phyloP scores from a whole-genome alignment of 177 flowering plant species.

The Vitis hybrid region DNA sequence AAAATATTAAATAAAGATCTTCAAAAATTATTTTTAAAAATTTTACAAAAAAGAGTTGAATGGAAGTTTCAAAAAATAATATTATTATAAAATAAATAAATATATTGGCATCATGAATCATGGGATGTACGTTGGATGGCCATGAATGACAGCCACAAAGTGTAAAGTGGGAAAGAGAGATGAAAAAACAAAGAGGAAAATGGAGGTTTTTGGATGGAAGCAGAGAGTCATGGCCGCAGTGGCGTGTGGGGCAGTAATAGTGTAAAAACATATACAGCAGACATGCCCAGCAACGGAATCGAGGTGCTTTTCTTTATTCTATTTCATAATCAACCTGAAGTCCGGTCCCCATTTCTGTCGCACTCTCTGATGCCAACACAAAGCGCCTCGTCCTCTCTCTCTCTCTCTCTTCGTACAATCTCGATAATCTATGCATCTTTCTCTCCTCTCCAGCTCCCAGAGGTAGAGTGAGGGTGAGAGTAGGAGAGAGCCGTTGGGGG shows the following conservation, averaged over 20 bases:
- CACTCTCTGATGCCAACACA: constrained; percentile 6
- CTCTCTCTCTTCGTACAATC: constrained; percentile 10
- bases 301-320: constrained; percentile 16
- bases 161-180: no score
- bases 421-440: neutral
- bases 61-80: no score
- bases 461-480: neutral
- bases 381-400: neutral
- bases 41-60: no score
- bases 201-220: no score
- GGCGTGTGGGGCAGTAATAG: neutral
- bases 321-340: constrained; percentile 23
- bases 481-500: constrained; percentile 3
- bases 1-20: no score
- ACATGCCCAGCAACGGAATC: constrained; percentile 36
- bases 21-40: no score
- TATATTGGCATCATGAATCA: no score
- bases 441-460: constrained; percentile 5
- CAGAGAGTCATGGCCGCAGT: neutral
- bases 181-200: no score
- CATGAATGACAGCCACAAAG: no score
- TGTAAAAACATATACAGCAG: constrained; percentile 4
- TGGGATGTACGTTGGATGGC: no score
- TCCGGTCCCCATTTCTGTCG: constrained; percentile 23
- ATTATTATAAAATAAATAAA: no score